Evolutionary conservation across 106 monocot genomes (phyloP).

Genomic region (Allium cepa): DNA sequence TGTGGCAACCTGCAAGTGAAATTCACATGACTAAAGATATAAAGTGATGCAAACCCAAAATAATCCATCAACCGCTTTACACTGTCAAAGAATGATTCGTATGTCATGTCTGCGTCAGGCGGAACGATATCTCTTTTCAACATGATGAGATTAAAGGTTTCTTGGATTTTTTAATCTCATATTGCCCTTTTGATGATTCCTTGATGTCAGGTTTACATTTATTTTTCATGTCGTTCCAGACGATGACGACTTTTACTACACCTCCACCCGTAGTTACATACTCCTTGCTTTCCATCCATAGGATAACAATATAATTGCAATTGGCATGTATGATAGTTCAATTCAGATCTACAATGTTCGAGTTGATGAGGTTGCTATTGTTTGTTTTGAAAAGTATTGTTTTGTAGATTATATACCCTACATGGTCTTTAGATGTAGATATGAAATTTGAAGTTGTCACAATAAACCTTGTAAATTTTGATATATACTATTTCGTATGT

Average conservation of each 20-base stretch:
- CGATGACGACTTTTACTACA: conserved; percentile 62
- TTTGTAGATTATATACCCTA: background rate
- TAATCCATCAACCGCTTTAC: conserved; percentile 35
- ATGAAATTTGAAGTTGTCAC: too few relatives aligned
- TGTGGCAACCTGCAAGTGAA: conserved; percentile 30
- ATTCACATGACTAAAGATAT: conserved; percentile 34
- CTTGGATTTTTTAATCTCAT: background rate
- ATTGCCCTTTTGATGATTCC: background rate
- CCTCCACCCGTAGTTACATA: conserved; percentile 66
- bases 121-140: conserved; percentile 54
- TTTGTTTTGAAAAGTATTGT: background rate
- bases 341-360: conserved; percentile 70
- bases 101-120: conserved; percentile 60
- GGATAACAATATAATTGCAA: conserved; percentile 62
- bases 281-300: conserved; percentile 68
- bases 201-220: background rate
- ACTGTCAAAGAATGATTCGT: conserved; percentile 55
- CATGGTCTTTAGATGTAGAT: too few relatives aligned
- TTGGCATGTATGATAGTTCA: conserved; percentile 70
- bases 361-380: conserved; percentile 45
- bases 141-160: conserved; percentile 56
- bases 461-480: too few relatives aligned
- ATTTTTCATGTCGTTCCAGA: conserved; percentile 24
- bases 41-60: conserved; percentile 19
- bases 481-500: too few relatives aligned